phyloP scores from a whole-genome alignment of 441 rosid genomes.

The Gossypium davidsonii region DNA sequence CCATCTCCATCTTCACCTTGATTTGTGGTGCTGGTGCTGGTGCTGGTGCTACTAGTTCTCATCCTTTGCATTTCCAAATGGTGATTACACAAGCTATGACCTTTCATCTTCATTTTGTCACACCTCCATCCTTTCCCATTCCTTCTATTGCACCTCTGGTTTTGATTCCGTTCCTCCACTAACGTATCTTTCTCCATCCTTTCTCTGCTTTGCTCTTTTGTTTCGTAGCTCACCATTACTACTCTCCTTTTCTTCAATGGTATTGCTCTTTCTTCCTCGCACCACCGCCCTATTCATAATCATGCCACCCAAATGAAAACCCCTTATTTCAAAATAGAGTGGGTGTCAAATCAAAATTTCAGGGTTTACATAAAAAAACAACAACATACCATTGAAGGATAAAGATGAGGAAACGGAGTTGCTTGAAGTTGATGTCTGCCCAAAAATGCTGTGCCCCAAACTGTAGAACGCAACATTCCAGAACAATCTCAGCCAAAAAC shows the following conservation, averaged over 20 bases:
- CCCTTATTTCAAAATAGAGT: background rate
- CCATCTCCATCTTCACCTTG: background rate
- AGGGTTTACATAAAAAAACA: background rate
- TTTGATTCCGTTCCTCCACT: background rate
- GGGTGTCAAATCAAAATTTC: too few species aligned
- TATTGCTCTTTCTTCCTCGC: slow-evolving; percentile 22
- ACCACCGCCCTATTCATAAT: slow-evolving; percentile 17
- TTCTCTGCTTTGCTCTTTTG: background rate
- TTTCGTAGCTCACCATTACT: slow-evolving; percentile 12
- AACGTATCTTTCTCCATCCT: background rate
- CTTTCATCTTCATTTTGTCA: background rate
- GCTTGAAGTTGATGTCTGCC: slow-evolving; percentile 2
- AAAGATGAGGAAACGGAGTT: slow-evolving; percentile 7
- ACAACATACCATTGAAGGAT: background rate
- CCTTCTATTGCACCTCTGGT: slow-evolving; percentile 12
- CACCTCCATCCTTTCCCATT: slow-evolving; percentile 26
- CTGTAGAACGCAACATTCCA: background rate
- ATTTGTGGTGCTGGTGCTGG: background rate
- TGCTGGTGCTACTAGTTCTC: background rate
- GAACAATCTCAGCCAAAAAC: too few species aligned
- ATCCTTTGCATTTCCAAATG: slow-evolving; percentile 7
- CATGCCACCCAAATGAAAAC: background rate
- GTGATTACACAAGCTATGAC: background rate
- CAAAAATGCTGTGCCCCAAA: background rate
- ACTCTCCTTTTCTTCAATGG: slow-evolving; percentile 28